Evolutionary conservation across 2,329 filamentous ascomycete species (phyloP).

Genomic region (Plectosphaerella plurivora): DNA sequence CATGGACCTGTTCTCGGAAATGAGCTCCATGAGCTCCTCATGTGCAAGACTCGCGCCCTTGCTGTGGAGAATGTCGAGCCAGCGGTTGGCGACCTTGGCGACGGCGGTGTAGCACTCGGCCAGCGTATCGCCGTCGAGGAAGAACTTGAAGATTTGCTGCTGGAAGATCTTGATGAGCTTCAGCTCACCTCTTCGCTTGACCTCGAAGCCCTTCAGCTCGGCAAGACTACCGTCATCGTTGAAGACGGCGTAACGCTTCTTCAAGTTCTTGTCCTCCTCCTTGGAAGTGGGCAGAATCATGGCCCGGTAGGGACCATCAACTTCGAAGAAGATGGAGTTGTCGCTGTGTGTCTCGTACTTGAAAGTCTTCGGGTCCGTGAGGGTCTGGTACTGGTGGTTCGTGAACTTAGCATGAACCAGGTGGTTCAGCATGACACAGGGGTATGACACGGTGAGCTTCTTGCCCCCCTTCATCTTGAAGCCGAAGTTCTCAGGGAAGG

Average conservation of each 20-base stretch:
- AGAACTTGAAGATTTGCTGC: slow-evolving; percentile 99
- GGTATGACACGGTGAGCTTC: slow-evolving; percentile 94
- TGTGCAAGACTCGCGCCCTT: slow-evolving; percentile 88
- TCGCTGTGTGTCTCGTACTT: slow-evolving; percentile 96
- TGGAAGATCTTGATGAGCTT: slow-evolving; percentile 99
- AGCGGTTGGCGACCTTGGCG: slow-evolving; percentile 90
- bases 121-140: slow-evolving; percentile 84
- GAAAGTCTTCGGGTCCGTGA: slow-evolving; percentile 74
- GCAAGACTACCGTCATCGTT: slow-evolving; percentile 95
- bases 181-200: slow-evolving; percentile 94
- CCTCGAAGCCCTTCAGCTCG: slow-evolving; percentile 94
- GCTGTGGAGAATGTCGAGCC: slow-evolving; percentile 90
- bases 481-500: slow-evolving; percentile 92
- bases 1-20: slow-evolving; percentile 99
- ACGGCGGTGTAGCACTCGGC: slow-evolving; percentile 87
- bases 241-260: slow-evolving; percentile 98
- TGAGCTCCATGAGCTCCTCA: slow-evolving; percentile 97
- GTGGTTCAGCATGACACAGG: slow-evolving; percentile 98
- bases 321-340: slow-evolving; percentile 99
- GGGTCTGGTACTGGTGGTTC: slow-evolving; percentile 93
- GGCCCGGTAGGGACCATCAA: slow-evolving; percentile 93
- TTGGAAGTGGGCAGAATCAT: slow-evolving; percentile 98
- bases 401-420: slow-evolving; percentile 92
- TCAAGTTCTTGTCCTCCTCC: slow-evolving; percentile 98
- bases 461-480: slow-evolving; percentile 96